These are phyloP conservation scores for Cucumis cinereus DNA, from an alignment of 306 rosid genomes.

Conservation along the genomic window DNA sequence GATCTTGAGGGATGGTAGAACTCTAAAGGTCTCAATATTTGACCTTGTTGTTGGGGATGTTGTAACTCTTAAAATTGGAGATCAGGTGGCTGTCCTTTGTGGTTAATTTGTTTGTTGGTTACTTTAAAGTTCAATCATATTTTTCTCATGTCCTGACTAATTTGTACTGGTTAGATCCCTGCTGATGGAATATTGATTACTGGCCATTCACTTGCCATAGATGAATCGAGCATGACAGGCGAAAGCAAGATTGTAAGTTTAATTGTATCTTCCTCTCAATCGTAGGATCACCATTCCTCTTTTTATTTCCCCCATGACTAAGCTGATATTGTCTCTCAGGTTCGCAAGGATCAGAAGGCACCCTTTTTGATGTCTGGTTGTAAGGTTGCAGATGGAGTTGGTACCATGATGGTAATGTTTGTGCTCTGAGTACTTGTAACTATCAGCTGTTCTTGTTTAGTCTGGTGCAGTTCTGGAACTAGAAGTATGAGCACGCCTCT, in stretches of 20 bases:
- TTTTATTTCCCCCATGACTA: slow-evolving; percentile 19
- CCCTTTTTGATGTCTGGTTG: slow-evolving; percentile 99
- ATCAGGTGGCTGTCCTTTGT: slow-evolving; percentile 50
- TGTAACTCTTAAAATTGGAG: slow-evolving; percentile 86
- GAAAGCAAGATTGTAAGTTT: slow-evolving; percentile 90
- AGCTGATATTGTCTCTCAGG: slow-evolving; percentile 39
- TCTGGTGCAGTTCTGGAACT: background rate
- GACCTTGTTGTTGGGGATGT: slow-evolving; percentile 97
- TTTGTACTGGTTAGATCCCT: slow-evolving; percentile 48
- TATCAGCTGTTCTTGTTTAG: background rate
- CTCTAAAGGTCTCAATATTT: slow-evolving; percentile 60
- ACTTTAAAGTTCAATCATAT: background rate
- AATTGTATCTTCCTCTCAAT: slow-evolving; percentile 12
- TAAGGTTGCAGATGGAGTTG: slow-evolving; percentile 97
- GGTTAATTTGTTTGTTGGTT: slow-evolving; percentile 14
- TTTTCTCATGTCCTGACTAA: background rate
- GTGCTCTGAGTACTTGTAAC: background rate
- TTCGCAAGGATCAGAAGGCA: slow-evolving; percentile 65
- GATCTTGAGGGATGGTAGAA: slow-evolving; percentile 84
- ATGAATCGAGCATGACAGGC: slow-evolving; percentile 99
- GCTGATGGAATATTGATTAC: slow-evolving; percentile 83
- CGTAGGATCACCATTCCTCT: background rate
- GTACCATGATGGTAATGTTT: slow-evolving; percentile 72
- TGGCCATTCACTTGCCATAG: slow-evolving; percentile 84
- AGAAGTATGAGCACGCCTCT: background rate